Evolutionary conservation across 768 basidiomycete genomes (phyloP), one percentile per base, ranked within the genome.

Genomic region (Boletus rubescentipes): DNA sequence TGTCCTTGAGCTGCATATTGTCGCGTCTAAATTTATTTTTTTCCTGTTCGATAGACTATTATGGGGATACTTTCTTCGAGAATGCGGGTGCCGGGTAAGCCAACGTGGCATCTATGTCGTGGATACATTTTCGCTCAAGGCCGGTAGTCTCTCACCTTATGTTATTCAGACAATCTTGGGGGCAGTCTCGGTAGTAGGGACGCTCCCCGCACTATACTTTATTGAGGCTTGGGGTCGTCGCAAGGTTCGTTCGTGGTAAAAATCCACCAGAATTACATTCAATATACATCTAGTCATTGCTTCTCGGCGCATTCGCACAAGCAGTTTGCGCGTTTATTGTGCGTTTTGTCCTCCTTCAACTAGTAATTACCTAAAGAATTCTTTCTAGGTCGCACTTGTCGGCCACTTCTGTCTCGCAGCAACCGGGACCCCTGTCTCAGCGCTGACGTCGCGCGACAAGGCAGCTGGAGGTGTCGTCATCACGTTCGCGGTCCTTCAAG

Each of bases 11-110:
- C 2, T 40, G 26, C 6, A 21, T 10, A 42, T 30, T 46, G 3
- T 23, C 26, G 8, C 11, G 34, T 21, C 14, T 40, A 14, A 67
- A 67, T 44, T 30, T 14, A 58, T 66, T 46, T n/a, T 32, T 41
- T 8, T 34, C 20, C 52, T 40, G 55, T 31, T 41, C 12, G n/a
- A n/a, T 58, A 87, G 86, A 89, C 64, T 89, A 89, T 67, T 89
- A 88, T 62, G 86, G 88, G 16, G 86, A 89, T 53, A 87, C 84
- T 0, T 91, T 91, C 77, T 93, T 91, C 76, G 72, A 86, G 69
- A 84, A 79, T 55, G 84, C 87, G 16, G 85, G 86, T 41, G 87
- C 85, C 14, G 61, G 75, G 83, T 84, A 62, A 57, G 80, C 57
- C 15, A 26, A 40, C 32, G n/a, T 11, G 4, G 5, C 3, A 4